A percentile compares a stretch with the other conserved stretches of the same genome.
Conservation (phyloP, 176 grass and related monocot genomes). For the Poa pratensis region DNA sequence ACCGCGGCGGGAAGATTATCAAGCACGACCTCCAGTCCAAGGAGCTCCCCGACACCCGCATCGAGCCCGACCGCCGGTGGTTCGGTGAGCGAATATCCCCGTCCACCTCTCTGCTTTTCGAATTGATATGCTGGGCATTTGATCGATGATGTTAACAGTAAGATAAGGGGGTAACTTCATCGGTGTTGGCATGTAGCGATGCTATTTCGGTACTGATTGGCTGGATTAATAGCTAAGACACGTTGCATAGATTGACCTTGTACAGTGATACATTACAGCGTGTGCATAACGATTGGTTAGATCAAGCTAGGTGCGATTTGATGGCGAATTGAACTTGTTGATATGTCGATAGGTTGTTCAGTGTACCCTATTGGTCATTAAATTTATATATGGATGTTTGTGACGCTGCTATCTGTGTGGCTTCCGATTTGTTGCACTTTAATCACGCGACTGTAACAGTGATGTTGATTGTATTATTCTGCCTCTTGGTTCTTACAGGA, state of each 20-base stretch:
- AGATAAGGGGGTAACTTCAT: not conserved
- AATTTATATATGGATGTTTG: not conserved
- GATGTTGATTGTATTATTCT: not conserved
- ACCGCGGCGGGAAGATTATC: conserved; percentile 67
- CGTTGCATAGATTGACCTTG: not conserved
- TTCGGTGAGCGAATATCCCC: conserved; percentile 53
- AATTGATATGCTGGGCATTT: not conserved
- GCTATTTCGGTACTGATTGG: not conserved
- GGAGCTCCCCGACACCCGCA: conserved; percentile 87
- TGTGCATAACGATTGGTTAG: not conserved
- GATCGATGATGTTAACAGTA: not conserved
- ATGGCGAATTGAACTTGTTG: not conserved
- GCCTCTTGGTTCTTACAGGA: conserved; percentile 50
- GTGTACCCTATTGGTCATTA: not conserved
- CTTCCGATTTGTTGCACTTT: not conserved
- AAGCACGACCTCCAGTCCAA: conserved; percentile 86
- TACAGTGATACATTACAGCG: not conserved
- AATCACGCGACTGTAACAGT: not conserved
- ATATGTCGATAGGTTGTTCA: not conserved
- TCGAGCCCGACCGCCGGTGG: conserved; percentile 86
- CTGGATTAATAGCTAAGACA: not conserved
- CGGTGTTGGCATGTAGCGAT: not conserved
- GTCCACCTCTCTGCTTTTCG: not conserved
- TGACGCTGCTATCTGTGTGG: not conserved
- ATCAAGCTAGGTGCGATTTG: not conserved